Percentiles rank a stretch among this genome's conserved stretches.
Conservation (phyloP, 352 stramenopile species). For the Phytopythium vexans region DNA sequence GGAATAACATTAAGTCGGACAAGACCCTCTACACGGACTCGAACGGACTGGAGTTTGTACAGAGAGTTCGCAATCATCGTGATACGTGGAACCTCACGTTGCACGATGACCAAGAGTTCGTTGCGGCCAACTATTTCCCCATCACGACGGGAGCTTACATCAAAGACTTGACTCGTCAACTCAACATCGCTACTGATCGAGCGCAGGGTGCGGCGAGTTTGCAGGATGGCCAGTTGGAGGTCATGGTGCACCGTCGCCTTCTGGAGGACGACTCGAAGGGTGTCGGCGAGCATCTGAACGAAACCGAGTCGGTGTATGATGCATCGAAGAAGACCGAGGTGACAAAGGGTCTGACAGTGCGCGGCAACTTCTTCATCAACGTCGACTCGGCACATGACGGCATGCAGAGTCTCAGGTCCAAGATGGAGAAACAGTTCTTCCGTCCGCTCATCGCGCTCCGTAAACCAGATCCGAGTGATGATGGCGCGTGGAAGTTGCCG, state of each 20-base stretch:
- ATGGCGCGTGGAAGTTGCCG: slow-evolving; percentile 48
- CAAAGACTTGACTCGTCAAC: slow-evolving; percentile 78
- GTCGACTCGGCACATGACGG: slow-evolving; percentile 53
- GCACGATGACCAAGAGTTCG: slow-evolving; percentile 89
- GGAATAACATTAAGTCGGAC: slow-evolving; percentile 48
- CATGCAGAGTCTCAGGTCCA: slow-evolving; percentile 47
- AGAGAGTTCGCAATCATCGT: slow-evolving; percentile 86
- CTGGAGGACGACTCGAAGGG: slow-evolving; percentile 93
- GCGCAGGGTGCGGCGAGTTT: slow-evolving; percentile 92
- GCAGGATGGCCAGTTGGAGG: slow-evolving; percentile 87
- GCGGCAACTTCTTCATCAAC: slow-evolving; percentile 68
- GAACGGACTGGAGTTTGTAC: slow-evolving; percentile 94
- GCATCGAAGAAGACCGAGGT: slow-evolving; percentile 47
- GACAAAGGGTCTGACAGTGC: slow-evolving; percentile 62
- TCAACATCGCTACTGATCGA: slow-evolving; percentile 91
- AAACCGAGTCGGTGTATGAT: slow-evolving; percentile 87
- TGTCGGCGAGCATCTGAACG: slow-evolving; percentile 91
- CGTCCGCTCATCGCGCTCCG: slow-evolving; percentile 17
- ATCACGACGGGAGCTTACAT: slow-evolving; percentile 95
- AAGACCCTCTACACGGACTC: slow-evolving; percentile 92
- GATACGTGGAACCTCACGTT: slow-evolving; percentile 87
- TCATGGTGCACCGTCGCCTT: slow-evolving; percentile 96
- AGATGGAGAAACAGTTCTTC: slow-evolving; percentile 75
- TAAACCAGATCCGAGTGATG: background rate
- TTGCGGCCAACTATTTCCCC: slow-evolving; percentile 97